Evolutionary conservation across 495 filamentous ascomycete genomes (phyloP).

Genomic region (Neurospora africana): DNA sequence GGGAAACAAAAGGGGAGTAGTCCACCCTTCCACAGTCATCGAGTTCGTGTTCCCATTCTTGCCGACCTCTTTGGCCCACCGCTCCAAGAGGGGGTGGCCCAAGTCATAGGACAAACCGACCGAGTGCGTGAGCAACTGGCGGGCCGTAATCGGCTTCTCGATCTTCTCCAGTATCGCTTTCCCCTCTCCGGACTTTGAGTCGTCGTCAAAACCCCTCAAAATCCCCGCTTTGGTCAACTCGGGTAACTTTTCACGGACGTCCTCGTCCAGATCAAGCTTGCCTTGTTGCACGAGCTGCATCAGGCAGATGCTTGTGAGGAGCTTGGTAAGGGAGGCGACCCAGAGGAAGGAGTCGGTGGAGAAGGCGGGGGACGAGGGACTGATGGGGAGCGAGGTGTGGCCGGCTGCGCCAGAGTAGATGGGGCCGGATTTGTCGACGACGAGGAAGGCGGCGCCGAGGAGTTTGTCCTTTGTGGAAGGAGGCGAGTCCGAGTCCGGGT

Average conservation of each 20-base stretch:
- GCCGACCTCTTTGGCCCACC: conserved; percentile 15
- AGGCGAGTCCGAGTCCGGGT: not conserved
- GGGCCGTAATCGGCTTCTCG: conserved; percentile 15
- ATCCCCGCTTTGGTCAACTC: conserved; percentile 16
- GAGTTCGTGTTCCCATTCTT: conserved; percentile 6
- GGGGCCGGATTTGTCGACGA: conserved; percentile 16
- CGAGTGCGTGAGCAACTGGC: conserved; percentile 25
- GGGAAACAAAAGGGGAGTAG: conserved; percentile 16
- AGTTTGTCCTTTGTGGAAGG: conserved; percentile 17
- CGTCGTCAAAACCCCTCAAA: conserved; percentile 13
- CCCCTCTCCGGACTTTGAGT: too few relatives aligned
- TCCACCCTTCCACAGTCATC: conserved; percentile 20
- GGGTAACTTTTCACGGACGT: conserved; percentile 12
- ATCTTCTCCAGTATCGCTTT: conserved; percentile 20
- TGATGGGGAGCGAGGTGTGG: conserved; percentile 2
- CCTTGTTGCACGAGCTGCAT: conserved; percentile 20
- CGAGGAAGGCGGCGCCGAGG: conserved; percentile 20
- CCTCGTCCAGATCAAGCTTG: conserved; percentile 13
- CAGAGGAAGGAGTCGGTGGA: conserved; percentile 41
- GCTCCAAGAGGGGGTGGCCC: conserved; percentile 13
- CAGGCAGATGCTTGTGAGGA: conserved; percentile 12
- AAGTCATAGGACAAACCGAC: conserved; percentile 19
- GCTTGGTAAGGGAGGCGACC: conserved; percentile 21
- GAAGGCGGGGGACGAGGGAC: conserved; percentile 13
- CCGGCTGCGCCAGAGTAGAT: conserved; percentile 19